Percentiles rank a stretch among this genome's conserved stretches.
phyloP scores from a whole-genome alignment of 768 basidiomycete genomes.

The Amanita phalloides region DNA sequence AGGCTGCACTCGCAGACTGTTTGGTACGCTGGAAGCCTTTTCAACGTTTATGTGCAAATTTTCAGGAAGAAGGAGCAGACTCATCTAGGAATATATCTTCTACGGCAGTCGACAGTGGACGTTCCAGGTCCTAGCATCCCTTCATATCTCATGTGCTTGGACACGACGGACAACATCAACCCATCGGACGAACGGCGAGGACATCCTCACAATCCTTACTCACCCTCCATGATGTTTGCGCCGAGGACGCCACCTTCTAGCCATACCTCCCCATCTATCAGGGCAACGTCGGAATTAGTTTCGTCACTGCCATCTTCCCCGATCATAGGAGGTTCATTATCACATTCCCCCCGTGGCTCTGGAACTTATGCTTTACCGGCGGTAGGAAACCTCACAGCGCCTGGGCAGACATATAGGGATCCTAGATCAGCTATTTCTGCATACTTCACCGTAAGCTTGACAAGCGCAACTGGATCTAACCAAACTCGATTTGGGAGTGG shows the following conservation, averaged over 20 bases:
- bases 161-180: neutral
- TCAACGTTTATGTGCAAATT: constrained; percentile 84
- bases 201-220: constrained; percentile 3
- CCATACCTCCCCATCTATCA: constrained; percentile 14
- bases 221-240: constrained; percentile 7
- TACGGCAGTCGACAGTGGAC: constrained; percentile 76
- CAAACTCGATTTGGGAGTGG: constrained; percentile 78
- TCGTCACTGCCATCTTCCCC: constrained; percentile 6
- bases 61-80: constrained; percentile 65
- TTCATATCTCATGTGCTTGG: constrained; percentile 9
- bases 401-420: constrained; percentile 67
- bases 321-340: neutral
- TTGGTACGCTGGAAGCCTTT: constrained; percentile 84
- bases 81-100: constrained; percentile 84
- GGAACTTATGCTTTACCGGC: constrained; percentile 22
- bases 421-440: constrained; percentile 61
- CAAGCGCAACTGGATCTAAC: constrained; percentile 70
- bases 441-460: constrained; percentile 78
- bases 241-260: constrained; percentile 9
- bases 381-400: constrained; percentile 33
- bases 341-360: constrained; percentile 3
- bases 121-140: constrained; percentile 66
- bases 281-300: neutral
- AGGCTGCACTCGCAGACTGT: constrained; percentile 77
- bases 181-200: neutral